Evolutionary conservation across 2,329 filamentous ascomycete species (phyloP), one percentile per base, ranked within the genome.

Genomic region (Leptographium radiaticola): DNA sequence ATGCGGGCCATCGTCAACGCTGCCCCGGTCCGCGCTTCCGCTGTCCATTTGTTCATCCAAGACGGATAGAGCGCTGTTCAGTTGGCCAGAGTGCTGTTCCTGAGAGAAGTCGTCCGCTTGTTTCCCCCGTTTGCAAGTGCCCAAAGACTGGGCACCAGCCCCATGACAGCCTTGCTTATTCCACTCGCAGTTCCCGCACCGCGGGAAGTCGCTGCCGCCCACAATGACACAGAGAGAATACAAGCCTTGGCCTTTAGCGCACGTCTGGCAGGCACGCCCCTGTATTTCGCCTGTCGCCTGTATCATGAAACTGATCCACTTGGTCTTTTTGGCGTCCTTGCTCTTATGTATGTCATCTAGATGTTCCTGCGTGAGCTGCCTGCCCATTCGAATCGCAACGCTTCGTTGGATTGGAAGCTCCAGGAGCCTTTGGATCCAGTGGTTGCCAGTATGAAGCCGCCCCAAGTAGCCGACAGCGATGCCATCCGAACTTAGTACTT

Each of bases 171-270:
- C 61, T 31, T 65, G 63, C 53, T 62, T 67, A 56, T 71, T 72
- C 74, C 74, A 77, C 58, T 75, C 71, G 57, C 74, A 77, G 57
- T 76, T 77, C 34, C 72, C 74, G 55, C 74, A 77, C 33, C 71
- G 70, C 4, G 69, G 68, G 52, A 75, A 74, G 5, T 71, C 63
- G 8, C 63, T 61, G 6, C 66, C 68, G 6, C 68, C 69, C 15
- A 74, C 62, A 30, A 71, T 66, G 49, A 76, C 66, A 59, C 74
- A 77, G 6, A 68, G 65, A 2, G 68, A 67, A 57, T 74, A 77
- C 0, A 69, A 68, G 0, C 74, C 74, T 25, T 68, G 64, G 31
- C 68, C 67, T 53, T 66, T 70, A 1, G 68, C 61, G 52, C 75
- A 77, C 1, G 66, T 68, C 0, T 63, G 57, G 51, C 75, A 77